A percentile compares a stretch with the other conserved stretches of the same genome.
These are phyloP conservation scores for Fusarium austroafricanum DNA, from an alignment of 2,329 filamentous ascomycete species.

Conservation along the genomic window DNA sequence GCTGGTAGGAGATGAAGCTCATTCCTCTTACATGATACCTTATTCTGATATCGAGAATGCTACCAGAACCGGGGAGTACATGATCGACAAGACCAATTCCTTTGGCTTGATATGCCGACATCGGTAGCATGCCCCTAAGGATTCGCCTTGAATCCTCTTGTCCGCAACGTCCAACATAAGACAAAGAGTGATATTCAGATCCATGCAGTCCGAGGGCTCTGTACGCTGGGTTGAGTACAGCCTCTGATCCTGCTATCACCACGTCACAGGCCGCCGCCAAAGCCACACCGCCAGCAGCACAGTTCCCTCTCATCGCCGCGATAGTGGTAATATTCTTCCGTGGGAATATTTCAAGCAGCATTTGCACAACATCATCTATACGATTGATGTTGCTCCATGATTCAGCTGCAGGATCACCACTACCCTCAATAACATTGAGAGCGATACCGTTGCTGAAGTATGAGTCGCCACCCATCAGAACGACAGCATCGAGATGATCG, in stretches of 20 bases:
- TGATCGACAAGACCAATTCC: constrained; percentile 11
- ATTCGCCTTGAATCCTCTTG: background rate
- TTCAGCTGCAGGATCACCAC: constrained; percentile 12
- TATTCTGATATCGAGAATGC: background rate
- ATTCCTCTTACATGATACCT: background rate
- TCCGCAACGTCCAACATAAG: constrained; percentile 18
- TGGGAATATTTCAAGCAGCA: constrained; percentile 4
- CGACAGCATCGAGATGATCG: constrained; percentile 9
- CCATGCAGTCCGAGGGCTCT: constrained; percentile 29
- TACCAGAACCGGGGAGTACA: constrained; percentile 5
- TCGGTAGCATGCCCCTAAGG: constrained; percentile 6
- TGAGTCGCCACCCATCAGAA: constrained; percentile 29
- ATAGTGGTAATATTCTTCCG: constrained; percentile 7
- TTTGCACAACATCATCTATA: constrained; percentile 20
- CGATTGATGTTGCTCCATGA: constrained; percentile 33
- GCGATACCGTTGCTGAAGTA: constrained; percentile 37
- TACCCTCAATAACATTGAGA: constrained; percentile 35
- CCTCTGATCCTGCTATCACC: constrained; percentile 20
- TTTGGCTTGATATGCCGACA: constrained; percentile 12
- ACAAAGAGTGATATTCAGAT: constrained; percentile 33
- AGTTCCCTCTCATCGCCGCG: constrained; percentile 29
- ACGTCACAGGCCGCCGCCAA: constrained; percentile 30
- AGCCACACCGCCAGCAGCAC: constrained; percentile 32
- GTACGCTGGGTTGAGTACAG: constrained; percentile 34
- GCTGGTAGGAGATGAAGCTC: background rate